Evolutionary conservation across 2,329 filamentous ascomycete species (phyloP).

Genomic region (Knoxdaviesia proteae): DNA sequence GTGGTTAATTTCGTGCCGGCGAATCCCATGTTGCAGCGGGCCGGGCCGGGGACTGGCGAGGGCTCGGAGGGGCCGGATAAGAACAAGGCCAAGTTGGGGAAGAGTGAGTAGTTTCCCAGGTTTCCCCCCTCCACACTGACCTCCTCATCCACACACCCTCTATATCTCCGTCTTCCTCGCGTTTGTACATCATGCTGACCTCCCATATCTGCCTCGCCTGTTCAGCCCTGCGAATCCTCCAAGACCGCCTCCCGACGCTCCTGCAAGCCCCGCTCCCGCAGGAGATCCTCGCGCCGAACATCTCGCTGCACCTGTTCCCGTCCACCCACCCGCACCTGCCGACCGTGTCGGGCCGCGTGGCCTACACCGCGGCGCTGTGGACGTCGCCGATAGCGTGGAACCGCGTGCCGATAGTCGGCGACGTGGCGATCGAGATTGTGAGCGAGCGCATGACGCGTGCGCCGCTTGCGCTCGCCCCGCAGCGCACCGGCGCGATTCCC

Average conservation of each 20-base stretch:
- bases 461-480: constrained; percentile 24
- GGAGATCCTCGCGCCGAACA: constrained; percentile 56
- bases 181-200: too few species aligned
- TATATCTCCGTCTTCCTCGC: not conserved
- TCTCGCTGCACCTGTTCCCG: constrained; percentile 49
- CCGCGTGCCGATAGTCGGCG: constrained; percentile 71
- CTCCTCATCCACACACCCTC: too few species aligned
- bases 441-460: constrained; percentile 69
- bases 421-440: constrained; percentile 69
- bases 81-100: constrained; percentile 41
- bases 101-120: constrained; percentile 24
- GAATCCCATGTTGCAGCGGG: too few species aligned
- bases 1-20: too few species aligned
- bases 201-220: not conserved
- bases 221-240: constrained; percentile 40
- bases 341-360: constrained; percentile 72
- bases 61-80: constrained; percentile 16
- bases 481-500: constrained; percentile 30
- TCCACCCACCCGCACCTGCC: constrained; percentile 75
- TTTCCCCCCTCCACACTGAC: not conserved
- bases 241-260: constrained; percentile 45
- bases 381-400: constrained; percentile 95
- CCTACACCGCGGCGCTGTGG: constrained; percentile 86
- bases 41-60: too few species aligned
- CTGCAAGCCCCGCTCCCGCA: constrained; percentile 48